Conservation (phyloP, 2,329 filamentous ascomycete genomes). For the Fusarium brevicatenulatum region DNA sequence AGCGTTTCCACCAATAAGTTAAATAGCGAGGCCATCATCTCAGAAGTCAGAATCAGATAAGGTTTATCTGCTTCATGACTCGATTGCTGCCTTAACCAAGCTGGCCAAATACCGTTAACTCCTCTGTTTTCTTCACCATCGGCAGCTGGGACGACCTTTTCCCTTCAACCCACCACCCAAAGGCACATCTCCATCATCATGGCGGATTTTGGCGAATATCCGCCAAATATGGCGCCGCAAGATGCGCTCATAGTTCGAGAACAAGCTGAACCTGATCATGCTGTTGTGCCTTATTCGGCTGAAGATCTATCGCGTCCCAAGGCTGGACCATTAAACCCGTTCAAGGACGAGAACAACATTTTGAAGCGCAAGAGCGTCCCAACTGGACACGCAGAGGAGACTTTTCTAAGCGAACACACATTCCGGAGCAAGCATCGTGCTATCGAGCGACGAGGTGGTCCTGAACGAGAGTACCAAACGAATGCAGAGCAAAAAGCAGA, state of each 20-base stretch:
- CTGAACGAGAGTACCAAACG: conserved; percentile 65
- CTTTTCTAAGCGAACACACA: conserved; percentile 87
- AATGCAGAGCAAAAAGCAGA: conserved; percentile 73
- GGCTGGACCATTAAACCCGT: conserved; percentile 79
- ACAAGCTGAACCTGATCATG: conserved; percentile 66
- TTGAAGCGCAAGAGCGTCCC: conserved; percentile 83
- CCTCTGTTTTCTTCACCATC: not conserved
- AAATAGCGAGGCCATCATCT: not conserved
- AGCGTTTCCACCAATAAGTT: not conserved
- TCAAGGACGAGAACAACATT: conserved; percentile 68
- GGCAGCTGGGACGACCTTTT: not conserved
- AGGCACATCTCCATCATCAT: conserved; percentile 51
- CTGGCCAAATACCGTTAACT: not conserved
- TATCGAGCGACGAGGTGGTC: conserved; percentile 73
- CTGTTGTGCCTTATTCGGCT: conserved; percentile 73
- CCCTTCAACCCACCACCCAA: not conserved
- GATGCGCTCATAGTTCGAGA: conserved; percentile 69
- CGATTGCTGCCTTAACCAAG: not conserved
- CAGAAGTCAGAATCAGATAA: not conserved
- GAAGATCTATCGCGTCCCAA: conserved; percentile 74
- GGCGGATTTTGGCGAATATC: conserved; percentile 71
- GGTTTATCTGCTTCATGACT: not conserved
- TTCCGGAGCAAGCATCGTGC: conserved; percentile 90
- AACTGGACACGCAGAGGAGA: conserved; percentile 89
- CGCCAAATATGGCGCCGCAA: conserved; percentile 72